These are phyloP conservation scores for Caloboletus firmus DNA, from an alignment of 1,284 basidiomycete species.

Conservation along the genomic window DNA sequence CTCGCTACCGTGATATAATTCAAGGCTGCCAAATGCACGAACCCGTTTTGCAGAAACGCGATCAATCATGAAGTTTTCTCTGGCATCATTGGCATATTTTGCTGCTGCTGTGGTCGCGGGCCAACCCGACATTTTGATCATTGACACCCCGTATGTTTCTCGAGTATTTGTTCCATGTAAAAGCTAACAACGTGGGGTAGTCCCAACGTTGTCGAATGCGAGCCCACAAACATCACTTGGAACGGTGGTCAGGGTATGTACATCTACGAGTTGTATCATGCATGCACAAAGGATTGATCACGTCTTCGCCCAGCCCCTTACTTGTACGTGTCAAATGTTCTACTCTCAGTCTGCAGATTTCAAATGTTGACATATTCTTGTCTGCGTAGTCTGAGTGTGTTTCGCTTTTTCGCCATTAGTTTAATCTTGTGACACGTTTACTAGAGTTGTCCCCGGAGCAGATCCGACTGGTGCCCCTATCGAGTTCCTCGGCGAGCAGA, in stretches of 20 bases:
- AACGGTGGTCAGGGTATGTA: slow-evolving; percentile 46
- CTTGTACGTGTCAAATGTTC: slow-evolving; percentile 1
- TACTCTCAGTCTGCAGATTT: neutral
- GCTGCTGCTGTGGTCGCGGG: neutral
- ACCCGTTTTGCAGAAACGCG: neutral
- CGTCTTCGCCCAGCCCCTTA: neutral
- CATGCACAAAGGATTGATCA: slow-evolving; percentile 18
- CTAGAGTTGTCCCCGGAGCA: neutral
- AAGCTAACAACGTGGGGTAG: slow-evolving; percentile 33
- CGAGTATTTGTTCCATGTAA: neutral
- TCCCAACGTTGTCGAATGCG: slow-evolving; percentile 36
- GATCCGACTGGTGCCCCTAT: neutral
- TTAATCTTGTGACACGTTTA: neutral
- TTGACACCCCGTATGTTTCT: slow-evolving; percentile 14
- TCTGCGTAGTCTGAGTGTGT: neutral
- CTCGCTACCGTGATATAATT: neutral
- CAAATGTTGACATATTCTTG: neutral
- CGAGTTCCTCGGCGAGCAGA: neutral
- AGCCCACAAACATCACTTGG: slow-evolving; percentile 37
- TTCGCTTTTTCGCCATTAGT: neutral
- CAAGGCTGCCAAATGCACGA: neutral
- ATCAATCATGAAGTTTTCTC: neutral
- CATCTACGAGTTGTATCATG: slow-evolving; percentile 32
- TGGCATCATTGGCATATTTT: neutral
- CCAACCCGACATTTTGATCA: neutral